These are phyloP conservation scores for Meira nashicola DNA, from an alignment of 1,284 basidiomycete species.

Conservation along the genomic window DNA sequence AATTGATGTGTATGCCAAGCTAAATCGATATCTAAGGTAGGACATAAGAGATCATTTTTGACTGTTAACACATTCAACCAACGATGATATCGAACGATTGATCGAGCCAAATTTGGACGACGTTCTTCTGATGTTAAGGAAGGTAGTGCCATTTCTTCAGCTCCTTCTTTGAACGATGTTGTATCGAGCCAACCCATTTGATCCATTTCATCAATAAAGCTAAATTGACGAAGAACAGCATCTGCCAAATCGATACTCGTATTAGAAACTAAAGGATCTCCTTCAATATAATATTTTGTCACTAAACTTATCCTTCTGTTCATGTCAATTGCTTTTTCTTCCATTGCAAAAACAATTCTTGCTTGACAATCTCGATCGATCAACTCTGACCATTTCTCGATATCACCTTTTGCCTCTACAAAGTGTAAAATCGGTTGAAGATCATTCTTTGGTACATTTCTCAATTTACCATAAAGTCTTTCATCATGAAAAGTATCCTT, in stretches of 20 bases:
- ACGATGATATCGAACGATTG: slow-evolving; percentile 32
- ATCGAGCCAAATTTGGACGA: not conserved
- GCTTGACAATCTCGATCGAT: not conserved
- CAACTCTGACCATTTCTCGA: not conserved
- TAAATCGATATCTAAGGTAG: slow-evolving; percentile 43
- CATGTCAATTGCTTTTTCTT: not conserved
- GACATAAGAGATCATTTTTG: slow-evolving; percentile 11
- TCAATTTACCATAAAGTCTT: not conserved
- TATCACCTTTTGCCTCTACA: not conserved
- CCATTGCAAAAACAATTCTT: not conserved
- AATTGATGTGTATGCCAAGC: slow-evolving; percentile 43
- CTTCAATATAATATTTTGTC: slow-evolving; percentile 4
- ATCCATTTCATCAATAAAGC: slow-evolving; percentile 18
- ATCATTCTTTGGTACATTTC: not conserved
- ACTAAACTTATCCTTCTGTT: slow-evolving; percentile 2
- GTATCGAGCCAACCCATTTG: slow-evolving; percentile 15
- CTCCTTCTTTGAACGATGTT: slow-evolving; percentile 1
- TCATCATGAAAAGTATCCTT: not conserved
- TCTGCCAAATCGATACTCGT: slow-evolving; percentile 21
- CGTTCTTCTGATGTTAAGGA: not conserved
- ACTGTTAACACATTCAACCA: slow-evolving; percentile 25
- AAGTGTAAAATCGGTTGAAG: not conserved
- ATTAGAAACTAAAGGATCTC: not conserved
- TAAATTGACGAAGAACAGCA: slow-evolving; percentile 25
- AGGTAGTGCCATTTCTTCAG: slow-evolving; percentile 3